Evolutionary conservation across 768 basidiomycete species (phyloP), one percentile per base, ranked within the genome.

Genomic region (Termitomyces titanicus): DNA sequence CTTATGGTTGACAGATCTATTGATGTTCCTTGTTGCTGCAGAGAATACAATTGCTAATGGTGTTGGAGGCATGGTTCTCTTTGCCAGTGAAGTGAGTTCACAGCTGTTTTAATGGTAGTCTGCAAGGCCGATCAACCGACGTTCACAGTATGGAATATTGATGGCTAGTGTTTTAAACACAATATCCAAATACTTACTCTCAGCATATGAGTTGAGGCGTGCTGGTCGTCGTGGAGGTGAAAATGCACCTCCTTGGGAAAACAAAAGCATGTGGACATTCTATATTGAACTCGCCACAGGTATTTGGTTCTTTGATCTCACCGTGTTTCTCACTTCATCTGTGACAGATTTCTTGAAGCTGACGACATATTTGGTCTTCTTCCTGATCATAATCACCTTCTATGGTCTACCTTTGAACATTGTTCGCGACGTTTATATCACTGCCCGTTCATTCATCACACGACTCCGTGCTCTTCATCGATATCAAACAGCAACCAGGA

Each of bases 391-490:
- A 66, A 88, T 98, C 63, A 88, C 92, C 2, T 89, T 91, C 74
- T 95, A 97, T 64, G 95, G 95, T 18, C 78, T 99, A 35, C 97
- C 97, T 2, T 78, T 99, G 53, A 98, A 99, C 74, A 95, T 98
- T 60, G 82, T 98, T 58, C 89, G 97, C 47, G 96, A 98, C 73
- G 93, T 99, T 44, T 98, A 96, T 73, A 83, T 97, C 64, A 97
- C 97, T 1, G 87, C 92, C 5, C 84, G 94, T 18, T 96, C 96
- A 2, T 98, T 99, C 76, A 75, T 94, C 62, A 83, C 86, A 2
- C 85, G 94, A 39, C 80, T 93, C 44, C 85, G 90, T 31, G 95
- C 95, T 33, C 83, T 98, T 54, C 81, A 92, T 52, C 88, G 94
- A 42, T 99, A 98, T 71, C 89, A 92, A 61, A 87, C 88, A 13